Conservation (phyloP, 1,139 yeast genomes). For the Pichiaceae sp. region DNA sequence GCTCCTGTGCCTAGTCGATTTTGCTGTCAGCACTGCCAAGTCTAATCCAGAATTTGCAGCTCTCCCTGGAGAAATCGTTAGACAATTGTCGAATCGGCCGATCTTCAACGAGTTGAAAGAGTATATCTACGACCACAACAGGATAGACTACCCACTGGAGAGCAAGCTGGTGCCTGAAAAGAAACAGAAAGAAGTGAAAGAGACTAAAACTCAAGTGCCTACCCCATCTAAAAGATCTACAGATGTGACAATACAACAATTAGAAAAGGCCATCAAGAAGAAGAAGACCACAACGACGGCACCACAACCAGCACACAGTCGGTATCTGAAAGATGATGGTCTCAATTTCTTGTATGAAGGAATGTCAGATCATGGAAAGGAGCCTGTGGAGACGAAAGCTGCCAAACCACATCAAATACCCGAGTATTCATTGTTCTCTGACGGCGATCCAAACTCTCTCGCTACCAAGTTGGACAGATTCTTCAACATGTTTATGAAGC, state of each 20-base stretch:
- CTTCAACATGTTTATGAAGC: slow-evolving; percentile 13
- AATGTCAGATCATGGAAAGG: slow-evolving; percentile 3
- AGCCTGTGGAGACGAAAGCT: slow-evolving; percentile 3
- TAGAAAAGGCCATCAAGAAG: background rate
- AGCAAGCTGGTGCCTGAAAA: slow-evolving; percentile 1
- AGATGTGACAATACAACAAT: background rate
- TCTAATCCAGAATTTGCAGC: slow-evolving; percentile 12
- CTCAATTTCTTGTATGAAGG: slow-evolving; percentile 9
- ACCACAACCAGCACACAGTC: background rate
- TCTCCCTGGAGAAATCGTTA: slow-evolving; percentile 16
- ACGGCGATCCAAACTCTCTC: slow-evolving; percentile 3
- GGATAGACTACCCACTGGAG: slow-evolving; percentile 14
- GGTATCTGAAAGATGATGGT: slow-evolving; percentile 6
- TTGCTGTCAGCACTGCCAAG: slow-evolving; percentile 13
- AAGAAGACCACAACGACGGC: background rate
- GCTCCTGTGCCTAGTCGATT: slow-evolving; percentile 17
- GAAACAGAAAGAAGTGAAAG: slow-evolving; percentile 3
- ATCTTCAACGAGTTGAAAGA: slow-evolving; percentile 9
- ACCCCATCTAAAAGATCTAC: background rate
- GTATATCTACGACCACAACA: slow-evolving; percentile 8
- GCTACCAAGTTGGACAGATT: slow-evolving; percentile 8
- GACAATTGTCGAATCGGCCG: slow-evolving; percentile 4
- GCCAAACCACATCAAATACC: slow-evolving; percentile 13
- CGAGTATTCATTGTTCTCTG: slow-evolving; percentile 6
- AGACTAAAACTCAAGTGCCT: slow-evolving; percentile 1